phyloP scores from a whole-genome alignment of 495 filamentous ascomycete genomes.

The Penicillium angulare region DNA sequence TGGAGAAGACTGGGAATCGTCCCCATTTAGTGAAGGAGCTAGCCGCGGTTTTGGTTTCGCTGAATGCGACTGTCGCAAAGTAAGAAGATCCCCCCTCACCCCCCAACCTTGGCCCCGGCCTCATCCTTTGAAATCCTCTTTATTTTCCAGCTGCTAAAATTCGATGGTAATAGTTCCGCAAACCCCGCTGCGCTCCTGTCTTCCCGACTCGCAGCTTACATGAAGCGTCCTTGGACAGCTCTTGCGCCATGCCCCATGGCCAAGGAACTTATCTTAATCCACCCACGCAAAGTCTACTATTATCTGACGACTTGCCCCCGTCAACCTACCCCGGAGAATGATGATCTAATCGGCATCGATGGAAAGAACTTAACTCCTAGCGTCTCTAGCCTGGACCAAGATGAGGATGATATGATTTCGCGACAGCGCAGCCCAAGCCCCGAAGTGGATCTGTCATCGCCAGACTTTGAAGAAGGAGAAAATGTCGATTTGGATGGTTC shows the following conservation, averaged over 20 bases:
- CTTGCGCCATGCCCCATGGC: conserved; percentile 80
- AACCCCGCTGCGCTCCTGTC: conserved; percentile 95
- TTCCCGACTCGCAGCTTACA: conserved; percentile 82
- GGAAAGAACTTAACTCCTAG: conserved; percentile 74
- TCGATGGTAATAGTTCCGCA: conserved; percentile 76
- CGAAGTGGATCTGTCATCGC: conserved; percentile 86
- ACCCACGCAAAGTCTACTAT: conserved; percentile 94
- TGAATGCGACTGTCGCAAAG: conserved; percentile 86
- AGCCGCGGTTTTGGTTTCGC: conserved; percentile 70
- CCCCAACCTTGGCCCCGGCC: no score
- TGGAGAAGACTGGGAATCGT: conserved; percentile 88
- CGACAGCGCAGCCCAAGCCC: conserved; percentile 81
- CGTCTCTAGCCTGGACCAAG: conserved; percentile 68
- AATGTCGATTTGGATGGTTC: conserved; percentile 49
- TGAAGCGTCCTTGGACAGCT: conserved; percentile 84
- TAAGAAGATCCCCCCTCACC: conserved; percentile 45
- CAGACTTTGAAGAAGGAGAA: conserved; percentile 73
- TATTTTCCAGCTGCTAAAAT: conserved; percentile 30
- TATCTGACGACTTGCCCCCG: conserved; percentile 83
- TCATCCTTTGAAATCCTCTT: no score
- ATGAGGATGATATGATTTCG: conserved; percentile 67
- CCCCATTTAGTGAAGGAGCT: conserved; percentile 95
- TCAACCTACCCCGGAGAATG: conserved; percentile 77
- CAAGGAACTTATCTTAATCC: conserved; percentile 88
- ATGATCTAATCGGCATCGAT: conserved; percentile 46